phyloP scores from a whole-genome alignment of 345 rosid genomes.

The Gossypium sturtianum region DNA sequence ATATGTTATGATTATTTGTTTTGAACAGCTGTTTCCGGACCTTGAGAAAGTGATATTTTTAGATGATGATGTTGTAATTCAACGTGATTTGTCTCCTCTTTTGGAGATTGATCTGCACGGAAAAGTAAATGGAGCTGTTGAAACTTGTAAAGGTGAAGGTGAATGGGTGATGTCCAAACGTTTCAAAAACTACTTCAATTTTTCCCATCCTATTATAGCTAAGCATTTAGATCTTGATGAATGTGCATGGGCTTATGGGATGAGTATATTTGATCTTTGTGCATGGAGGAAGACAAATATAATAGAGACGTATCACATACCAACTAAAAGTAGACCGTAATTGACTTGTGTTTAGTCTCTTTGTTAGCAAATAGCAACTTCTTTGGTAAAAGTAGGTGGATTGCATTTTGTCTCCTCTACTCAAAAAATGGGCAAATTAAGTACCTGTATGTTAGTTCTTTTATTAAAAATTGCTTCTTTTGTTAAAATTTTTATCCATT shows the following conservation, averaged over 20 bases:
- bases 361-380: no score
- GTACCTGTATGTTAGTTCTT: no score
- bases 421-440: no score
- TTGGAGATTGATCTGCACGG: conserved; percentile 87
- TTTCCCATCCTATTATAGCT: conserved; percentile 81
- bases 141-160: conserved; percentile 92
- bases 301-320: conserved; percentile 52
- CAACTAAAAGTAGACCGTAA: no score
- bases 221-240: conserved; percentile 79
- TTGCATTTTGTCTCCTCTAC: no score
- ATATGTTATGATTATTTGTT: conserved; percentile 10
- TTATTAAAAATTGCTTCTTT: no score
- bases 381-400: no score
- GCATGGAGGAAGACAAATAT: conserved; percentile 85
- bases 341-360: no score
- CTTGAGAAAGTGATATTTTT: conserved; percentile 88
- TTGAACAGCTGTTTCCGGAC: conserved; percentile 83
- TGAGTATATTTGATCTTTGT: conserved; percentile 87
- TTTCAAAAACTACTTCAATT: conserved; percentile 92
- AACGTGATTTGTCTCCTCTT: conserved; percentile 81
- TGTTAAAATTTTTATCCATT: no score
- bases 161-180: conserved; percentile 97
- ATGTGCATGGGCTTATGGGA: conserved; percentile 99
- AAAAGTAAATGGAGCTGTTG: conserved; percentile 95
- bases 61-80: conserved; percentile 93